Base-by-base conservation (phyloP, 2,329 filamentous ascomycete species). In the Claviceps purpurea region DNA sequence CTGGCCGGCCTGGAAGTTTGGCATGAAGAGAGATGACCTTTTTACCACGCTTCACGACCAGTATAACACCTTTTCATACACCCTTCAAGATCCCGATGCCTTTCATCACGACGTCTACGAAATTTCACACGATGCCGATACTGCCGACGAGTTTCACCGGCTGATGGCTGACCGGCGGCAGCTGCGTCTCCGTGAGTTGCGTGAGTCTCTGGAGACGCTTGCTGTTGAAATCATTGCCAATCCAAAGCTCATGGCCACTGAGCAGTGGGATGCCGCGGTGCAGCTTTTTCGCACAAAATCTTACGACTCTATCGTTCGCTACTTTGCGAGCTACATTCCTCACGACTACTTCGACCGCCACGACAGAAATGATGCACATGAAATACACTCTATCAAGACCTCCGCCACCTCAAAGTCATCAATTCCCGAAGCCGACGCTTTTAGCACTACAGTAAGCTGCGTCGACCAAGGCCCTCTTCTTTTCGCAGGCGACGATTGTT, bases 1-100 rank as follows among this genome's bases (percentile, higher is more conserved):
- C 58, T 81, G 78, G 78, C 78, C 78, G 44, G 73, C 74, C 59
- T 81, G 78, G 77, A 81, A 81, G 64, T 81, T 81, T 69, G 77
- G 76, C 61, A 73, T 81, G 73, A 79, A 77, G 70, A 73, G 72
- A 61, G 72, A 74, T 52, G 77, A 79, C 60, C 74, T 81, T 64
- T 74, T 74, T 62, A 75, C 73, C 50, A 76, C 72, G 50, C 73
- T 81, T 13, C 76, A 81, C 59, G 74, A 79, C 57, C 73, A 75
- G 61, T 81, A 79, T 67, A 81, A 81, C 65, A 81, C 78, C 47
- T 67, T 80, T 51, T 66, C 73, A 49, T 74, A 74, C 50, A 68
- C 73, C 46, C 73, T 81, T 34, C 77, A 79, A 60, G 78, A 81
- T 64, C 74, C 76, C 57, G 74, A 79, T 56, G 77, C 78, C 50